These are phyloP conservation scores for Eutrema salsugineum DNA, from an alignment of 441 rosid genomes.

Conservation along the genomic window DNA sequence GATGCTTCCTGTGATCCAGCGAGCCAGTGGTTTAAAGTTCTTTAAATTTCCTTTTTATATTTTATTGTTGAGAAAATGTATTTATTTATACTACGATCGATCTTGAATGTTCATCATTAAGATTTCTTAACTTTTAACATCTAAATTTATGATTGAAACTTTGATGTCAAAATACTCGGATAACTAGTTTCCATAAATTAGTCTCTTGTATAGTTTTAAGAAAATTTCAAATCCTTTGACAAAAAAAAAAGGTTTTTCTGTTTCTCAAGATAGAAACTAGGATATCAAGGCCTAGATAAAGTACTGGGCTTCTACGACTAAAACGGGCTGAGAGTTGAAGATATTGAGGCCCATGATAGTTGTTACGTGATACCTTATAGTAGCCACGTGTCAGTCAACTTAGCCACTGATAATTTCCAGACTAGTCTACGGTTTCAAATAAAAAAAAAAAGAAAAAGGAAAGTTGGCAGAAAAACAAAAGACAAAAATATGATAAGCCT, in stretches of 20 bases:
- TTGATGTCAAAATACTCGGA: too few relatives aligned
- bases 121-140: too few relatives aligned
- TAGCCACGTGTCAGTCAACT: conserved; percentile 23
- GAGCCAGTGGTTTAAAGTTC: conserved; percentile 71
- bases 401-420: conserved; percentile 16
- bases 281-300: too few relatives aligned
- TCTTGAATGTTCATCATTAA: not conserved
- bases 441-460: not conserved
- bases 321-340: not conserved
- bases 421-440: not conserved
- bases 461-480: not conserved
- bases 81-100: not conserved
- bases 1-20: conserved; percentile 60
- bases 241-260: too few relatives aligned
- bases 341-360: conserved; percentile 10
- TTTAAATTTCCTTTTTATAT: not conserved
- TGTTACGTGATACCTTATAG: not conserved
- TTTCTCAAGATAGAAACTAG: too few relatives aligned
- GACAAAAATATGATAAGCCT: conserved; percentile 42
- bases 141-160: too few relatives aligned
- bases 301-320: not conserved
- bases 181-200: too few relatives aligned
- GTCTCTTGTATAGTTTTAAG: too few relatives aligned
- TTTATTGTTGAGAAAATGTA: not conserved
- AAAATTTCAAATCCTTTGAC: too few relatives aligned